phyloP scores from a whole-genome alignment of 2,329 filamentous ascomycete genomes.

The Fusarium decemcellulare region DNA sequence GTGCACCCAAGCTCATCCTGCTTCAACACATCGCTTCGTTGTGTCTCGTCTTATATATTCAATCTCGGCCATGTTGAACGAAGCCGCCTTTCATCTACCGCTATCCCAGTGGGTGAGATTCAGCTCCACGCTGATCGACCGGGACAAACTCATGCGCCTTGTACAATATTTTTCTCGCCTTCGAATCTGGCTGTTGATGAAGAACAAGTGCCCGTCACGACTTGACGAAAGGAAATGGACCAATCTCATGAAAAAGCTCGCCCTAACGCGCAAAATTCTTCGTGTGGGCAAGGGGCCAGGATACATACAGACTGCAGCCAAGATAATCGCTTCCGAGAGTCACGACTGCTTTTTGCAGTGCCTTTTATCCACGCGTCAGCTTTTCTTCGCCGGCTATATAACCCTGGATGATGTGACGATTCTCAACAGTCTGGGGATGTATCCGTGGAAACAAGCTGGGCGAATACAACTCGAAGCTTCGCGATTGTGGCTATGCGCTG shows the following conservation, averaged over 20 bases:
- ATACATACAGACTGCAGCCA: background rate
- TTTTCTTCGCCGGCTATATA: slow-evolving; percentile 18
- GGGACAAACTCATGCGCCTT: background rate
- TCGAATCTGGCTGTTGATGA: background rate
- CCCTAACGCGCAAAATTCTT: slow-evolving; percentile 18
- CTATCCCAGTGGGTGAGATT: background rate
- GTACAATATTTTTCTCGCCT: background rate
- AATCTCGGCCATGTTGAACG: background rate
- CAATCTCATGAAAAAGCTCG: slow-evolving; percentile 16
- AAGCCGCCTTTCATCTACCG: background rate
- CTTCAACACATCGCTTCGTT: no score
- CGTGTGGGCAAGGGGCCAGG: slow-evolving; percentile 14
- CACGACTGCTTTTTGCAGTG: slow-evolving; percentile 20
- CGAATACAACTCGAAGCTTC: slow-evolving; percentile 14
- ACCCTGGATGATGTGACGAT: slow-evolving; percentile 24
- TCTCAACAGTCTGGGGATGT: slow-evolving; percentile 29
- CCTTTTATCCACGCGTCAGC: slow-evolving; percentile 22
- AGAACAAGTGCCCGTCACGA: background rate
- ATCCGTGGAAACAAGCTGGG: slow-evolving; percentile 25
- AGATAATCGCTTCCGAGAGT: background rate
- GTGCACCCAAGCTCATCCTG: no score
- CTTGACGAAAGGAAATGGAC: background rate
- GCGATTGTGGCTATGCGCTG: slow-evolving; percentile 24
- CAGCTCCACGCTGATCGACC: background rate
- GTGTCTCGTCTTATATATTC: background rate